Evolutionary conservation across 176 grass and related monocot species (phyloP), one percentile per base, ranked within the genome.

Genomic region (Eremochloa ophiuroides): DNA sequence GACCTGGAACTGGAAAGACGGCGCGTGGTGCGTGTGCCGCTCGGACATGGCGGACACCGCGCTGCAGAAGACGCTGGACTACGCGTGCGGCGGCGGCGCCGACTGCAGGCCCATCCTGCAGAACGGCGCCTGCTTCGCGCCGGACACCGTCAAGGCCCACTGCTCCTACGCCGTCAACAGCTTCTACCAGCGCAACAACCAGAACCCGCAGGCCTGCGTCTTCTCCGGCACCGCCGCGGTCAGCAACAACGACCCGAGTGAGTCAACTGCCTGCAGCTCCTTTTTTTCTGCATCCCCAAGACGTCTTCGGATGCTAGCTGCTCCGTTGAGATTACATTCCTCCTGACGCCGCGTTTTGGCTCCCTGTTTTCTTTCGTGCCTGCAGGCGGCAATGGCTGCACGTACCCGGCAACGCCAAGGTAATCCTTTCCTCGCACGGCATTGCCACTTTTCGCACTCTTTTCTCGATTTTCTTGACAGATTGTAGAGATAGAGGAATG

Each of bases 151-250:
- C 85, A 87, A 61, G 79, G 53, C 81, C 2, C 95, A 98, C 81
- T 94, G 95, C 90, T 92, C 85, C 69, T 98, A 98, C 85, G 92
- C 95, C 77, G 95, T 85, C 77, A 98, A 98, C 85, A 94, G 92
- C 81, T 98, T 81, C 85, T 98, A 83, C 88, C 95, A 98, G 86
- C 83, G 84, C 41, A 92, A 87, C 47, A 89, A 80, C 56, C 95
- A 94, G 76, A 44, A 82, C 77, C 30, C 85, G 6, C 74, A 75
- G 22, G 88, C 92, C 47, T 98, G 95, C 82, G 64, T 83, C 81
- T 98, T 98, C 88, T 59, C 92, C 34, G 78, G 81, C 76, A 81
- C 73, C 72, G 70, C 95, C 46, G 0, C n/a, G 15, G 31, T 80
- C 78, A 30, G 55, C 78, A 62, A 3, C 63, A 81, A 23, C 53